Evolutionary conservation across 2,329 filamentous ascomycete species (phyloP).

Genomic region (Zymoseptoria tritici): DNA sequence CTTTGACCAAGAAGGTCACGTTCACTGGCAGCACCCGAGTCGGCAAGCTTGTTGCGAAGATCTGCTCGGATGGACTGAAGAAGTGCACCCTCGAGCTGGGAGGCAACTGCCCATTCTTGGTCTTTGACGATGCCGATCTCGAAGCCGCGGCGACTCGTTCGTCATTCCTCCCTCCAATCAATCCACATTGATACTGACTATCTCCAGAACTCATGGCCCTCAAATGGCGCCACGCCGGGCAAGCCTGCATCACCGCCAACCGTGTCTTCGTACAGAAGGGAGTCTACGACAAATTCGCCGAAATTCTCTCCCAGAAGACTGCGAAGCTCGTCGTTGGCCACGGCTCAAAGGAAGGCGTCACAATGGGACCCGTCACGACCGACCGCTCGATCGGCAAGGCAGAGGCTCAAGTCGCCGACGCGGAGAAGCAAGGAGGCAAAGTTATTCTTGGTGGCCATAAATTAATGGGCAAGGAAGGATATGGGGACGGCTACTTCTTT

Average conservation of each 20-base stretch:
- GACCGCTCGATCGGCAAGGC: slow-evolving; percentile 51
- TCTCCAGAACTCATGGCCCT: slow-evolving; percentile 37
- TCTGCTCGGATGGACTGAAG: slow-evolving; percentile 54
- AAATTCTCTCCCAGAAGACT: slow-evolving; percentile 47
- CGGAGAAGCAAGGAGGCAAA: slow-evolving; percentile 54
- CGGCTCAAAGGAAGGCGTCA: slow-evolving; percentile 49
- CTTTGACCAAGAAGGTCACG: slow-evolving; percentile 53
- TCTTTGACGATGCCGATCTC: slow-evolving; percentile 58
- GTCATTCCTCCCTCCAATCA: slow-evolving; percentile 25
- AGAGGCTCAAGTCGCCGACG: slow-evolving; percentile 51
- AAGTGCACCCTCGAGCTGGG: slow-evolving; percentile 59
- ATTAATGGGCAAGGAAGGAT: slow-evolving; percentile 32
- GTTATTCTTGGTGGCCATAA: slow-evolving; percentile 55
- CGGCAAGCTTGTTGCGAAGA: slow-evolving; percentile 54
- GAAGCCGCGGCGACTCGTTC: slow-evolving; percentile 47
- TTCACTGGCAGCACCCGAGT: slow-evolving; percentile 56
- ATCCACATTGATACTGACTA: not conserved
- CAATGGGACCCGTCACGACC: slow-evolving; percentile 55
- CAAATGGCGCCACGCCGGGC: slow-evolving; percentile 54
- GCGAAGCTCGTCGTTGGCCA: slow-evolving; percentile 54
- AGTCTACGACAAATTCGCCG: slow-evolving; percentile 55
- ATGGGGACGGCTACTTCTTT: slow-evolving; percentile 57
- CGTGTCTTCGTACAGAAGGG: slow-evolving; percentile 57
- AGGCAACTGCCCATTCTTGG: slow-evolving; percentile 57
- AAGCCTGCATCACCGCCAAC: slow-evolving; percentile 60